These are phyloP conservation scores for Calonectria honghensis DNA, from an alignment of 2,329 filamentous ascomycete species.

Conservation along the genomic window DNA sequence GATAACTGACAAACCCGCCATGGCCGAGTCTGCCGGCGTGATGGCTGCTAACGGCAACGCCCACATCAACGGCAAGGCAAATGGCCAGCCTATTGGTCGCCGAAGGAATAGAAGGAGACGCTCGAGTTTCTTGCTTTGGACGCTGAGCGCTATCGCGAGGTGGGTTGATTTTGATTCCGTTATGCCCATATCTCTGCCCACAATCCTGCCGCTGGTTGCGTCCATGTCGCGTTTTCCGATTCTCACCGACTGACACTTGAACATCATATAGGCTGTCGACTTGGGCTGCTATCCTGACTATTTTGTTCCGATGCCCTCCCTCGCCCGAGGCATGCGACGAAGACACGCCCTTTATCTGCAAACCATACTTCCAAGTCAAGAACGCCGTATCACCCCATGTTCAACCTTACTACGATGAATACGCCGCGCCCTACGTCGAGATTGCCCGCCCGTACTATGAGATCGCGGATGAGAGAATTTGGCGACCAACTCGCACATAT, in stretches of 20 bases:
- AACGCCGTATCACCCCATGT: constrained; percentile 81
- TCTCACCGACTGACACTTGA: constrained; percentile 32
- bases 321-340: constrained; percentile 80
- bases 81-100: constrained; percentile 54
- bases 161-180: constrained; percentile 57
- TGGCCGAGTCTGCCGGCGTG: constrained; percentile 60
- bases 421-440: constrained; percentile 89
- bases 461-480: constrained; percentile 76
- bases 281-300: constrained; percentile 90
- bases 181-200: neutral
- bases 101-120: constrained; percentile 50
- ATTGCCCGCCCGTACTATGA: constrained; percentile 85
- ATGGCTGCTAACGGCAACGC: constrained; percentile 64
- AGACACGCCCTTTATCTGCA: constrained; percentile 85
- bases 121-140: constrained; percentile 59
- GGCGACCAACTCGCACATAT: constrained; percentile 80
- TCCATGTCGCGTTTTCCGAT: constrained; percentile 32
- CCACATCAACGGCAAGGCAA: constrained; percentile 59
- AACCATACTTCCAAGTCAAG: constrained; percentile 84
- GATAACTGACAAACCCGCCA: constrained; percentile 52
- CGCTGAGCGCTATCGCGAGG: constrained; percentile 73
- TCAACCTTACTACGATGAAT: constrained; percentile 89
- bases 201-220: constrained; percentile 1
- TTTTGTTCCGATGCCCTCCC: constrained; percentile 88
- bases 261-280: constrained; percentile 79